Conservation (phyloP, 2,329 filamentous ascomycete species). For the Furcasterigmium sp. region DNA sequence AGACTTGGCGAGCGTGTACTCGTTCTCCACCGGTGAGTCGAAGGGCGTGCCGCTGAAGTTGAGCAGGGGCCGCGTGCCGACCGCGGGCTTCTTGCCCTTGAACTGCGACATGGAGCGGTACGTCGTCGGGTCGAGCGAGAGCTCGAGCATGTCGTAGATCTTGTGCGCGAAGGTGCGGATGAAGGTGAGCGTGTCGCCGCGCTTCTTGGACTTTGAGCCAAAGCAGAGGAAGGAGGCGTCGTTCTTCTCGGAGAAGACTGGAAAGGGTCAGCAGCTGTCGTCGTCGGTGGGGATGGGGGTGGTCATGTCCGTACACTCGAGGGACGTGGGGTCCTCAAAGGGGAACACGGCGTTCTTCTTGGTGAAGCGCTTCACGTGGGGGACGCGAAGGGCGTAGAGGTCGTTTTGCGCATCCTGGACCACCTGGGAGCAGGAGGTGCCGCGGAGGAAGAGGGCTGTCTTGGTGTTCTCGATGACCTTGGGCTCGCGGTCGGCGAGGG, state of each 20-base stretch:
- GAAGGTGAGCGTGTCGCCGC: slow-evolving; percentile 84
- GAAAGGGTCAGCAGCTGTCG: background rate
- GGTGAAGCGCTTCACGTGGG: slow-evolving; percentile 74
- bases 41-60: slow-evolving; percentile 87
- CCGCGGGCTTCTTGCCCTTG: slow-evolving; percentile 67
- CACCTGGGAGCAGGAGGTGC: slow-evolving; percentile 77
- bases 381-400: slow-evolving; percentile 77
- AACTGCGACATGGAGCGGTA: slow-evolving; percentile 70
- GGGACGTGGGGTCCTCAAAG: slow-evolving; percentile 80
- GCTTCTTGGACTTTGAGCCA: slow-evolving; percentile 84
- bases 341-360: slow-evolving; percentile 97
- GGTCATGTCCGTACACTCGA: slow-evolving; percentile 53
- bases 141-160: slow-evolving; percentile 90
- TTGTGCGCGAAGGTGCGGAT: slow-evolving; percentile 80
- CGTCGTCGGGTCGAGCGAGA: slow-evolving; percentile 71
- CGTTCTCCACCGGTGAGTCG: slow-evolving; percentile 72
- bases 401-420: slow-evolving; percentile 81
- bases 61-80: slow-evolving; percentile 84
- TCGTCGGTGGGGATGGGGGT: background rate
- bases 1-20: slow-evolving; percentile 82
- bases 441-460: slow-evolving; percentile 82
- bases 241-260: slow-evolving; percentile 82
- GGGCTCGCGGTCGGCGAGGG: slow-evolving; percentile 86
- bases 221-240: slow-evolving; percentile 84
- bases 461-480: slow-evolving; percentile 88